Percentiles rank a stretch among this genome's conserved stretches.
phyloP scores from a whole-genome alignment of 2,329 filamentous ascomycete genomes.

The Exophiala sideris region DNA sequence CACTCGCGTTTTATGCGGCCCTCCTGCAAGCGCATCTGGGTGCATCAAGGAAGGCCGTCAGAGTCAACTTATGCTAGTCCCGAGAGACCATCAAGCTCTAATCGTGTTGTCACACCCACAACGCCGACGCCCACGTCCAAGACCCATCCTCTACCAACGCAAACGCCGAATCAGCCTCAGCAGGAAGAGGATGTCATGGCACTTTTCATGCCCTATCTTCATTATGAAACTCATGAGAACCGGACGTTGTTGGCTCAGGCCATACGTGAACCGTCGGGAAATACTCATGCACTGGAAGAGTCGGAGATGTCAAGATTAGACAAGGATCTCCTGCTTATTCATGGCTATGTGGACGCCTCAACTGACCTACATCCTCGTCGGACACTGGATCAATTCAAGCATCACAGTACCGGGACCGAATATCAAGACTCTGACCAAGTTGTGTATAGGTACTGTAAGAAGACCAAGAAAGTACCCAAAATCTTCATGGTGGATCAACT shows the following conservation, averaged over 20 bases:
- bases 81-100: conserved; percentile 3
- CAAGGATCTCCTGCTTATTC: conserved; percentile 46
- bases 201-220: conserved; percentile 61
- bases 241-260: conserved; percentile 56
- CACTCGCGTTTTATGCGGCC: conserved; percentile 32
- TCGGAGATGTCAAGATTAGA: conserved; percentile 14
- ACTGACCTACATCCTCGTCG: conserved; percentile 57
- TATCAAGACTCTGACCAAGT: conserved; percentile 62
- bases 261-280: conserved; percentile 35
- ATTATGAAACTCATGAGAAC: conserved; percentile 59
- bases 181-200: conserved; percentile 14
- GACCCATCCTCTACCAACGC: neutral
- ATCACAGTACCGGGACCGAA: conserved; percentile 58
- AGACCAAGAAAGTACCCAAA: conserved; percentile 23
- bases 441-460: conserved; percentile 56
- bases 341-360: conserved; percentile 46
- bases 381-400: conserved; percentile 65
- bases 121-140: neutral
- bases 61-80: neutral
- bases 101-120: neutral
- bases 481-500: conserved; percentile 68
- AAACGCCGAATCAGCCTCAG: neutral
- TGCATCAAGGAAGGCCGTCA: neutral
- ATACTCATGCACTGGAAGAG: conserved; percentile 16
- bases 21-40: conserved; percentile 11